Evolutionary conservation across 2,329 filamentous ascomycete genomes (phyloP).

Genomic region (Ophiocordyceps sinensis): DNA sequence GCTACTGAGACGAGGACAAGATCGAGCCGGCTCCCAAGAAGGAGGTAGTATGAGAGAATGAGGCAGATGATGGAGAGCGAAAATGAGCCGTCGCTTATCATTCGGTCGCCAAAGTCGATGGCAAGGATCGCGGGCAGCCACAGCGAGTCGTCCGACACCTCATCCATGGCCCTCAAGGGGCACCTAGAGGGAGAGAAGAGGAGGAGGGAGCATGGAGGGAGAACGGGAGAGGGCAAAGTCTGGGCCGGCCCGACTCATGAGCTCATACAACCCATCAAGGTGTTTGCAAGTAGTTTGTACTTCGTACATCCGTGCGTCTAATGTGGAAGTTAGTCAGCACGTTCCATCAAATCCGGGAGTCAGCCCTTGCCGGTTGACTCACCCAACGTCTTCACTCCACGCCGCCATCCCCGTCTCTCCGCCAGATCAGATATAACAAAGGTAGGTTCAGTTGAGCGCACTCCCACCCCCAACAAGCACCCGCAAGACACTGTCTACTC

Average conservation of each 20-base stretch:
- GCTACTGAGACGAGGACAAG: conserved; percentile 2
- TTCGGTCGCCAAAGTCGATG: conserved; percentile 9
- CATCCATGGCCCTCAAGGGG: conserved; percentile 9
- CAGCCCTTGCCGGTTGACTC: conserved; percentile 25
- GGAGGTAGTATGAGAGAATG: conserved; percentile 6
- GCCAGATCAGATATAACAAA: too few species aligned
- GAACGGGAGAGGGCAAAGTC: neutral
- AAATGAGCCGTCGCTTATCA: neutral
- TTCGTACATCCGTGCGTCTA: too few species aligned
- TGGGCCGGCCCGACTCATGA: neutral
- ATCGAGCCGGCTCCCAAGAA: conserved; percentile 11
- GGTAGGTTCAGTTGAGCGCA: too few species aligned
- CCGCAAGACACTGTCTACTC: too few species aligned
- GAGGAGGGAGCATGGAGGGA: neutral
- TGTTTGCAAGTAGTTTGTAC: too few species aligned
- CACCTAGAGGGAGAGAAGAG: neutral
- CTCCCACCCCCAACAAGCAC: too few species aligned
- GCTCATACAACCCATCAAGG: neutral
- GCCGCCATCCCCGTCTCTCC: conserved; percentile 9
- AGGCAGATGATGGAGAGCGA: neutral
- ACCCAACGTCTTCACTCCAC: conserved; percentile 11
- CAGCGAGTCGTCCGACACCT: conserved; percentile 10
- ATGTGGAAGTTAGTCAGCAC: too few species aligned
- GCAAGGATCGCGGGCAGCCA: conserved; percentile 7
- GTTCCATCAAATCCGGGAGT: too few species aligned